These are phyloP conservation scores for Holtermannia corniformis DNA, from an alignment of 768 basidiomycete species.

Conservation along the genomic window DNA sequence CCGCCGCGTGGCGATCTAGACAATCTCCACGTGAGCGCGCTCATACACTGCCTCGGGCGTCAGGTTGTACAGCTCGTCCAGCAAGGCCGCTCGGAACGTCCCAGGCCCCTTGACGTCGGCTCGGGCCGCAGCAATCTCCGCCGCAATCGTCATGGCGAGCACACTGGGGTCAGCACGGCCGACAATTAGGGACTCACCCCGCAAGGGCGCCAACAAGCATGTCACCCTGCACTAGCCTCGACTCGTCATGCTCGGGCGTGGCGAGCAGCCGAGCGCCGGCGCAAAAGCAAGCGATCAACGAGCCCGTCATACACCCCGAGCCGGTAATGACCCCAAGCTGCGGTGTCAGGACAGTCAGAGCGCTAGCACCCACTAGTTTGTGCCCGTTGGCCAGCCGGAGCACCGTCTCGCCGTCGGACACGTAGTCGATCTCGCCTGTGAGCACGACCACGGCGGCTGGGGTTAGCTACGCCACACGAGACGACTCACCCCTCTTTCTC, in stretches of 20 bases:
- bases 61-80: slow-evolving; percentile 51
- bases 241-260: slow-evolving; percentile 20
- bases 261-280: slow-evolving; percentile 52
- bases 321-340: slow-evolving; percentile 76
- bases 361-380: slow-evolving; percentile 25
- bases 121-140: slow-evolving; percentile 51
- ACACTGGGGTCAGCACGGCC: slow-evolving; percentile 43
- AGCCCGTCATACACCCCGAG: slow-evolving; percentile 64
- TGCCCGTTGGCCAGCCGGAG: slow-evolving; percentile 68
- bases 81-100: slow-evolving; percentile 56
- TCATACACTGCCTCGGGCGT: slow-evolving; percentile 30
- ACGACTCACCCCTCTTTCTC: slow-evolving; percentile 57
- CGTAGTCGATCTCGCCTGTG: slow-evolving; percentile 69
- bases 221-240: slow-evolving; percentile 58
- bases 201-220: slow-evolving; percentile 66
- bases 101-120: slow-evolving; percentile 53
- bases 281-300: slow-evolving; percentile 68
- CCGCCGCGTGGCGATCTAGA: not conserved
- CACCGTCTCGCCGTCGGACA: slow-evolving; percentile 68
- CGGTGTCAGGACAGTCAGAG: slow-evolving; percentile 3
- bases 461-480: not conserved
- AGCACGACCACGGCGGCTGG: slow-evolving; percentile 70
- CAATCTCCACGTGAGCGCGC: slow-evolving; percentile 36
- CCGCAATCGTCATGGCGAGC: slow-evolving; percentile 54
- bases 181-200: slow-evolving; percentile 50